Percentiles rank a stretch among this genome's conserved stretches.
Conservation (phyloP, 2,329 filamentous ascomycete genomes). For the Thielaviopsis ethacetica region DNA sequence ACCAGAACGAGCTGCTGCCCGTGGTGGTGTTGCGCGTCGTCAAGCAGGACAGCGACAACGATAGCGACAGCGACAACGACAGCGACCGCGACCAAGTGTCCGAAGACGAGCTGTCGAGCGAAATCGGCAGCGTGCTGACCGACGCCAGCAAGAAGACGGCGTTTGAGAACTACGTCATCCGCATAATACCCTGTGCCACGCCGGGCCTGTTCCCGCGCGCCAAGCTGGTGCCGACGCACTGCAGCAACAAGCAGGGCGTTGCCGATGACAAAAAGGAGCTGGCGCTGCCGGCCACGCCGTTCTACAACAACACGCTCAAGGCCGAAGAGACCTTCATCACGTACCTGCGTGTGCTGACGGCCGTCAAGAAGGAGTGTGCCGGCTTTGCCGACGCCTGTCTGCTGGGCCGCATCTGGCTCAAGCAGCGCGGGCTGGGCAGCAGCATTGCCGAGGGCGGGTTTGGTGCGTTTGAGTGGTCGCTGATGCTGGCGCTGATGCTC, state of each 20-base stretch:
- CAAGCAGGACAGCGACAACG: constrained; percentile 12
- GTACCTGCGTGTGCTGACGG: constrained; percentile 62
- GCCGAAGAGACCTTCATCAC: constrained; percentile 57
- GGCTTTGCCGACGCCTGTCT: constrained; percentile 72
- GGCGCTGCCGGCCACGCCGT: constrained; percentile 43
- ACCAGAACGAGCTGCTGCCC: constrained; percentile 64
- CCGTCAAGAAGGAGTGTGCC: constrained; percentile 50
- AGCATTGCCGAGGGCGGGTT: constrained; percentile 65
- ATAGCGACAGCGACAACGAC: not conserved
- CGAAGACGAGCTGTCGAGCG: constrained; percentile 13
- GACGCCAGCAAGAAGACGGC: constrained; percentile 15
- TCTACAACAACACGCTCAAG: constrained; percentile 77
- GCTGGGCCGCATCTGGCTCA: constrained; percentile 75
- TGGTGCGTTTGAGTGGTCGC: constrained; percentile 80
- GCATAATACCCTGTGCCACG: constrained; percentile 61
- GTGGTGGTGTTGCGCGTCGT: constrained; percentile 31
- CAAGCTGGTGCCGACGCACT: constrained; percentile 50
- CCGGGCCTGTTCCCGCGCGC: constrained; percentile 50
- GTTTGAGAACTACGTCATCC: constrained; percentile 39
- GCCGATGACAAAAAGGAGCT: constrained; percentile 26
- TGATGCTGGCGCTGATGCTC: constrained; percentile 64
- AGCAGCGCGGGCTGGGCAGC: constrained; percentile 66
- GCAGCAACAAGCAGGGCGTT: constrained; percentile 45
- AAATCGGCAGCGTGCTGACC: constrained; percentile 4
- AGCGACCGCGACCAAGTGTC: constrained; percentile 5